Base-by-base conservation (phyloP, 2,329 filamentous ascomycete genomes). In the Penicillium frequentans region DNA sequence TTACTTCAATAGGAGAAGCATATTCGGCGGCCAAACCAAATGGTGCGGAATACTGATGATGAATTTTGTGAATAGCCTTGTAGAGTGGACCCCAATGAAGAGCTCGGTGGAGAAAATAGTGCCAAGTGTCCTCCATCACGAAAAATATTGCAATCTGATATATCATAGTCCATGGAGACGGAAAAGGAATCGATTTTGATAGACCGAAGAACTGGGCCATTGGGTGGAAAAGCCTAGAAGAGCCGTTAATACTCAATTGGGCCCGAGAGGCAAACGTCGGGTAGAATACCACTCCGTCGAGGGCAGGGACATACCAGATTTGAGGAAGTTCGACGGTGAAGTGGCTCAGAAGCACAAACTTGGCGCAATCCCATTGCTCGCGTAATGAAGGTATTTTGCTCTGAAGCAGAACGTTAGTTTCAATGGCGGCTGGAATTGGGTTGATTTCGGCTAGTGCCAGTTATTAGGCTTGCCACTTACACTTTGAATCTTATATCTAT, bases 261-360 rank as follows among this genome's bases (percentile, higher is more conserved):
- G 29, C 29, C 29, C 29, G 29, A 31, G 29, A 37, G 33, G 16
- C 16, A 37, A 37, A n/a, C 33, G 29, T 31, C 29, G 4, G 11
- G 29, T 31, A 31, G 11, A 5, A 31, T 13, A 31, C 29, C 29
- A 31, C 29, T 31, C 29, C 29, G 29, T 31, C 29, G 33, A 37
- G 33, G 33, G n/a, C 33, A 16, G 33, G 33, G 5, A 64, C 76
- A 53, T 67, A 82, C 93, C 93, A 98, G 76, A 98, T 98, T 78
- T 98, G 95, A 60, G 95, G 95, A 39, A 99, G 86, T 79, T 99
- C 95, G 76, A 97, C 95, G 65, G 95, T 98, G 79, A 98, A 96
- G 77, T 99, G 95, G 74, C 88, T 93, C 69, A 98, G 81, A 64
- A 99, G 89, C 62, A 99, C 95, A 65, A 97, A 87, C 75, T 86